Base-by-base conservation (phyloP, 148 eudicot genomes). In the Agrostemma githago region DNA sequence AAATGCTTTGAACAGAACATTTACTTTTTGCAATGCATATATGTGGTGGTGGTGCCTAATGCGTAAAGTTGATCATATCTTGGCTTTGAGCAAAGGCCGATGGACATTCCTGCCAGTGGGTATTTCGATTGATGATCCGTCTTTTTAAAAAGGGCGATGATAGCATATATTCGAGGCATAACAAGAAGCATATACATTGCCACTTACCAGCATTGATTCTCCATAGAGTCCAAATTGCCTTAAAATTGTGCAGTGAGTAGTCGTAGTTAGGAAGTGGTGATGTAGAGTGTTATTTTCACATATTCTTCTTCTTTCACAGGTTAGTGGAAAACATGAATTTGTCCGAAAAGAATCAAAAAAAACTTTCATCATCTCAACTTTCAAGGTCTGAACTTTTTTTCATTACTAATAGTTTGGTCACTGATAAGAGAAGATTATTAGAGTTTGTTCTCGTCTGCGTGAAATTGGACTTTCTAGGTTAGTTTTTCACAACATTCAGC, bases 1-100 rank as follows among this genome's bases (percentile, higher is more conserved):
- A 68, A 11, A 68, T 34, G 40, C 60, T 69, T 48, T 19, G 17
- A 58, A 16, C 17, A 57, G 51, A 67, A 44, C 71, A n/a, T n/a
- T 1, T 34, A 65, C 44, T 15, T 65, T 65, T 3, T 66, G 8
- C 14, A 39, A 2, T 21, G 4, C 14, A 62, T 62, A 62, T 62
- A 62, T 62, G 14, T 21, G 14, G 41, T 62, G 66, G 14, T 21
- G 14, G 41, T 62, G 66, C 34, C 11, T 14, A 26, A 26, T 26
- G 34, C 34, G 1, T 21, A 34, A 62, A 10, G 34, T 62, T 62
- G 41, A 14, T 38, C 0, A 38, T 64, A 37, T 64, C 39, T 14
- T 12, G 10, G 68, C 5, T 38, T 65, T 34, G 1, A 37, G 67
- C n/a, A 15, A 5, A 43, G 14, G 43, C 15, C 12, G 16, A 14